Base-by-base conservation (phyloP, 805 yeast species). In the Ogataea parapolymorpha region DNA sequence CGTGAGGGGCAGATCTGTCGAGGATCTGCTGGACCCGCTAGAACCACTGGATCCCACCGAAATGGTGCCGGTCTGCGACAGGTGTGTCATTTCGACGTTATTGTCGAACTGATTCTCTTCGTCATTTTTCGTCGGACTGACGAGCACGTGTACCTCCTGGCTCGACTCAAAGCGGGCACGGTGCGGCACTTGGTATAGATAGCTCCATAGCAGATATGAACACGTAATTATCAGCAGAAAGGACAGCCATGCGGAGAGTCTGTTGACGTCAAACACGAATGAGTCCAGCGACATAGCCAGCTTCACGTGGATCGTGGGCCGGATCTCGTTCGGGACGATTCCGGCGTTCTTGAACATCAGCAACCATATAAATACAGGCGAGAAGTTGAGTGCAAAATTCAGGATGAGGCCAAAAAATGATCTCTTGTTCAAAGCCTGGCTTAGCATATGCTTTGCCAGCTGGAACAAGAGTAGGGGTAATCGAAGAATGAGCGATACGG, bases 321-420 rank as follows among this genome's bases (percentile, higher is more conserved):
- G 65, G 48, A 71, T 66, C 5, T 61, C 61, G 20, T 63, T 68
- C 7, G 88, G 85, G 28, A 77, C 77, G 2, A 65, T 28, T 2
- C 78, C 79, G 1, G 85, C 85, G 51, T 79, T 70, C 55, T 78
- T 74, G 62, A 80, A 80, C 16, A 77, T 70, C 28, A 59, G 41
- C 30, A 80, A 60, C 85, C 85, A 80, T 15, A 70, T 50, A 27
- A 75, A 62, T 3, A 80, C 72, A 0, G 79, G 79, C 2, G 68
- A 56, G 56, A 80, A 80, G 55, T 76, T 77, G 32, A 69, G 44
- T 31, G 59, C 46, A 45, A 79, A 79, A 47, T 70, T 74, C 28
- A 73, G 38, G 1, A 67, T 55, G 3, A 78, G 52, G 3, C 63
- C 54, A 20, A 73, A 42, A 2, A 51, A n/a, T 9, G 44, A 37